These are phyloP conservation scores for Fraxinus americana DNA, from an alignment of 257 asterid species.

Conservation along the genomic window DNA sequence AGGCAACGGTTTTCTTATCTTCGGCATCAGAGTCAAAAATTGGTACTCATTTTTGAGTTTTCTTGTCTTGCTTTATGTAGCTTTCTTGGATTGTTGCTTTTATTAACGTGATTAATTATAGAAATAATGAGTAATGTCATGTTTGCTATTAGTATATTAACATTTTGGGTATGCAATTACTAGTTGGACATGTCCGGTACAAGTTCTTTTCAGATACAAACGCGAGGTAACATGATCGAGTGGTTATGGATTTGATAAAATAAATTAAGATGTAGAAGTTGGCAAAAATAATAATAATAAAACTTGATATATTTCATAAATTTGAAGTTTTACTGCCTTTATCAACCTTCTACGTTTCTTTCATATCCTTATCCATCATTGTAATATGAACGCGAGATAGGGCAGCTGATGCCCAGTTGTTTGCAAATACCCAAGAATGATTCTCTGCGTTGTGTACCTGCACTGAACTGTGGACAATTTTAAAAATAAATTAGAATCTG, in stretches of 20 bases:
- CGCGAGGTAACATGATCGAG: background rate
- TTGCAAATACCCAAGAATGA: background rate
- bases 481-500: background rate
- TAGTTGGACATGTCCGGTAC: background rate
- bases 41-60: conserved; percentile 38
- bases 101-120: background rate
- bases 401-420: background rate
- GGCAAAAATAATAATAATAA: too few species aligned
- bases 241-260: background rate
- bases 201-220: background rate
- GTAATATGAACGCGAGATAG: background rate
- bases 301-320: background rate
- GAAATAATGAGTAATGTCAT: background rate
- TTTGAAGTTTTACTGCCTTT: background rate
- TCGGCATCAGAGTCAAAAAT: conserved; percentile 56
- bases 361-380: background rate
- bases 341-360: background rate
- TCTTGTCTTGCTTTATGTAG: background rate
- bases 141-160: background rate
- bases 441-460: background rate
- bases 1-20: conserved; percentile 49
- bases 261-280: background rate
- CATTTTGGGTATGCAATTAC: background rate
- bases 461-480: background rate
- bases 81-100: background rate